Conservation (phyloP, 2,329 filamentous ascomycete genomes). For the Colletotrichum gigasporum region DNA sequence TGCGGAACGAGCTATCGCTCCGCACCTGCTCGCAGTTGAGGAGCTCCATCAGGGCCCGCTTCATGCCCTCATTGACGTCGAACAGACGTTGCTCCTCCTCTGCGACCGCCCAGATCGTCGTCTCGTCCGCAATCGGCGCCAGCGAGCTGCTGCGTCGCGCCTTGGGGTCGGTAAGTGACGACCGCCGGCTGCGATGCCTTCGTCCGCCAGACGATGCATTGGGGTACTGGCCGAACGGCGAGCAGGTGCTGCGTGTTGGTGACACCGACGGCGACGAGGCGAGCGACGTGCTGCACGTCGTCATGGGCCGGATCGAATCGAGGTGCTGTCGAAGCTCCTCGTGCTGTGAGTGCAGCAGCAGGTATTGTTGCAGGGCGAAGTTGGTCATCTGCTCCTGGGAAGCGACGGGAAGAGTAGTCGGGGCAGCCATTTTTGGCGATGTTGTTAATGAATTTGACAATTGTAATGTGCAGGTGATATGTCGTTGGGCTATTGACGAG, state of each 20-base stretch:
- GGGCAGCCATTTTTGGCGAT: slow-evolving; percentile 22
- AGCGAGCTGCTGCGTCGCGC: slow-evolving; percentile 34
- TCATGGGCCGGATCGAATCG: slow-evolving; percentile 57
- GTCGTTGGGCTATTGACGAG: slow-evolving; percentile 30
- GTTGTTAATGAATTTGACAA: slow-evolving; percentile 21
- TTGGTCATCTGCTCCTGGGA: slow-evolving; percentile 48
- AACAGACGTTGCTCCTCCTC: slow-evolving; percentile 63
- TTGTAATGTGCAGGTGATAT: slow-evolving; percentile 31
- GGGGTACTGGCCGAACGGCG: slow-evolving; percentile 33
- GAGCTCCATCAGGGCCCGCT: slow-evolving; percentile 68
- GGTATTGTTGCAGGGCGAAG: slow-evolving; percentile 63
- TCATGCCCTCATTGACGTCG: slow-evolving; percentile 69
- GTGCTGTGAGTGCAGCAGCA: slow-evolving; percentile 63
- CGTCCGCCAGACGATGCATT: slow-evolving; percentile 24
- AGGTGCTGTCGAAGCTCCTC: slow-evolving; percentile 62
- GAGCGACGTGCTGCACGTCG: slow-evolving; percentile 43
- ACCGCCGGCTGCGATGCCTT: slow-evolving; percentile 56
- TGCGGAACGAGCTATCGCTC: slow-evolving; percentile 59
- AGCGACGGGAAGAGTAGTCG: slow-evolving; percentile 12
- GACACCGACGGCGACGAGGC: slow-evolving; percentile 66
- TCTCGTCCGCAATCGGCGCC: slow-evolving; percentile 56
- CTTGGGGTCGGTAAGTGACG: slow-evolving; percentile 35
- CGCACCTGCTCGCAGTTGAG: slow-evolving; percentile 68
- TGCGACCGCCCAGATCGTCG: slow-evolving; percentile 58
- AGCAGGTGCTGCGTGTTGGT: slow-evolving; percentile 65